Conservation (phyloP, 2,329 filamentous ascomycete genomes). For the Colletotrichum endophyticum region DNA sequence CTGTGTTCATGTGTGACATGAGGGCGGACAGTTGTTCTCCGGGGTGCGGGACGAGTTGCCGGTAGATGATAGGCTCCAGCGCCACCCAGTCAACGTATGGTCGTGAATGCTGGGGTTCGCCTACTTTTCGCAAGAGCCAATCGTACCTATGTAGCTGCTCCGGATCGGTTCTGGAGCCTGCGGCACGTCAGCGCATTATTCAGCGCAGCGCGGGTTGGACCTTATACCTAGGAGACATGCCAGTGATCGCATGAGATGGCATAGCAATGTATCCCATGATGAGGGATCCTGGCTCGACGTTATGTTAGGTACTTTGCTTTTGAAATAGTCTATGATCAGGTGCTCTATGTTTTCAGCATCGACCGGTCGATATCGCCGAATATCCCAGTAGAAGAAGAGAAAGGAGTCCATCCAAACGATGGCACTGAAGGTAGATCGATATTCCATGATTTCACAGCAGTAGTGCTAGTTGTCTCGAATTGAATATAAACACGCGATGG, state of each 20-base stretch:
- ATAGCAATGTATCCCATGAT: accelerated
- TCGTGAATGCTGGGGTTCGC: background rate
- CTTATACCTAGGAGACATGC: background rate
- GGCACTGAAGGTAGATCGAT: background rate
- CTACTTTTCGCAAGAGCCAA: background rate
- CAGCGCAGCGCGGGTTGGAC: too few species aligned
- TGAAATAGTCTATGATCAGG: background rate
- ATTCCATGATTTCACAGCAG: background rate
- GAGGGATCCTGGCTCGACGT: accelerated
- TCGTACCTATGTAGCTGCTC: background rate
- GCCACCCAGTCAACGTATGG: background rate
- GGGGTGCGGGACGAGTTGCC: background rate
- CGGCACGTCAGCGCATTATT: accelerated
- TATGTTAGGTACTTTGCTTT: accelerated
- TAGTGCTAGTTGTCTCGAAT: background rate
- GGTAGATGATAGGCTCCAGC: background rate
- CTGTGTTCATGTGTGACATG: background rate
- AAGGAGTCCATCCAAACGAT: background rate
- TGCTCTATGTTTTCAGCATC: accelerated
- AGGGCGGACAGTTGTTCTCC: background rate
- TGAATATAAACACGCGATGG: too few species aligned
- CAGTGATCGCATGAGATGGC: accelerated
- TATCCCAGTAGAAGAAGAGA: background rate
- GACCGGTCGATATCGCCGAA: background rate
- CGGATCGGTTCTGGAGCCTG: too few species aligned